Conservation (phyloP, 257 asterid species). For the Petunia secreta region DNA sequence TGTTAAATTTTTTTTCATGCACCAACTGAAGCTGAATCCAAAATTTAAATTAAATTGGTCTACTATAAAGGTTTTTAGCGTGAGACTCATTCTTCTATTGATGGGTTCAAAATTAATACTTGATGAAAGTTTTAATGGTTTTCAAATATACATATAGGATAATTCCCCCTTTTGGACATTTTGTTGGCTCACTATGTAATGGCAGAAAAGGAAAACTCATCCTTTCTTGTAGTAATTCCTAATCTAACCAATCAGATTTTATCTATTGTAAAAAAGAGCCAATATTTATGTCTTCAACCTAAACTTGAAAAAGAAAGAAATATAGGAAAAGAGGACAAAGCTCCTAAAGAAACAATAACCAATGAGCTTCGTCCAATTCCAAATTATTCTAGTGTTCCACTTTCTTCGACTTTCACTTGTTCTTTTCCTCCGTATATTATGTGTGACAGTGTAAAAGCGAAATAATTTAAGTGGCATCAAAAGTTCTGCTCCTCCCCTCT, state of each 20-base stretch:
- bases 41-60: no score
- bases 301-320: neutral
- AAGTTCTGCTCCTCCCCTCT: neutral
- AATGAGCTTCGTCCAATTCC: conserved; percentile 1
- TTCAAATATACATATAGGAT: no score
- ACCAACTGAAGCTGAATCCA: no score
- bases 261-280: neutral
- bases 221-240: neutral
- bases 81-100: no score
- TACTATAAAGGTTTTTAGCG: no score
- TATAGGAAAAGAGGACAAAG: no score
- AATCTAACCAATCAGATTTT: neutral
- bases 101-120: no score
- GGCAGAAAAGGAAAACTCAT: neutral
- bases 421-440: neutral
- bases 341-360: neutral
- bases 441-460: neutral
- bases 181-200: neutral
- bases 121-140: no score
- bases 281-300: neutral
- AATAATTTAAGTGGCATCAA: conserved; percentile 7
- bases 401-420: neutral
- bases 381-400: conserved; percentile 13
- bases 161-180: neutral
- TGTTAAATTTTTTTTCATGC: no score